Base-by-base conservation (phyloP, 129 eudicot species). In the Pseudognaphalium luteoalbum region DNA sequence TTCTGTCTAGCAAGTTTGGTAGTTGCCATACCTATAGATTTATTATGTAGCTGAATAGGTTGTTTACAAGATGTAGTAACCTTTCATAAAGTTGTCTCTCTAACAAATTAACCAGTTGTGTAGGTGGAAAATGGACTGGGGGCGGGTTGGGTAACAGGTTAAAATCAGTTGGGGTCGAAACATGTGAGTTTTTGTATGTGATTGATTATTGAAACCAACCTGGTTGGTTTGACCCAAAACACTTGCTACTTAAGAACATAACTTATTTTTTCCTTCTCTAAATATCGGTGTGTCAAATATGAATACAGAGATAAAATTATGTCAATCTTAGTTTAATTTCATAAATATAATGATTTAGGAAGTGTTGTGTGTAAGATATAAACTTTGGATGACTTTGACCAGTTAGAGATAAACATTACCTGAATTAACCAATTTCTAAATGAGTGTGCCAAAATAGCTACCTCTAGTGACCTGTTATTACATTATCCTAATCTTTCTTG, bases 11-110 rank as follows among this genome's bases (percentile, higher is more conserved):
- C 47, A 41, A 41, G 47, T 41, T 9, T 41, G 14, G 4, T 41
- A 41, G 47, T 41, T 9, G 14, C 6, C 67, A 25, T 62, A 25
- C 28, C 28, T 1, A 25, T 25, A 12, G 21, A 63, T 63, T 63
- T 63, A 63, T 63, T 57, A 7, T 72, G 76, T 17, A 33, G 20
- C 22, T 57, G 28, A 62, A 35, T 72, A 11, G 47, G 47, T 25
- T 54, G 52, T 11, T 33, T 8, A 25, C 22, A 72, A 35, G 75
- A 52, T 70, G 61, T 25, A 15, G 74, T 59, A 35, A 72, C 37
- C 68, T 66, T 58, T 21, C 22, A 58, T n/a, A 14, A 20, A 21
- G 3, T 72, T 57, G 29, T 44, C 50, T 34, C 19, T 28, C 63
- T 28, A 14, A 10, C 60, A 21, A 14, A 5, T 25, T 70, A 47